phyloP scores from a whole-genome alignment of 2,329 filamentous ascomycete genomes.

The Esteya vermicola region DNA sequence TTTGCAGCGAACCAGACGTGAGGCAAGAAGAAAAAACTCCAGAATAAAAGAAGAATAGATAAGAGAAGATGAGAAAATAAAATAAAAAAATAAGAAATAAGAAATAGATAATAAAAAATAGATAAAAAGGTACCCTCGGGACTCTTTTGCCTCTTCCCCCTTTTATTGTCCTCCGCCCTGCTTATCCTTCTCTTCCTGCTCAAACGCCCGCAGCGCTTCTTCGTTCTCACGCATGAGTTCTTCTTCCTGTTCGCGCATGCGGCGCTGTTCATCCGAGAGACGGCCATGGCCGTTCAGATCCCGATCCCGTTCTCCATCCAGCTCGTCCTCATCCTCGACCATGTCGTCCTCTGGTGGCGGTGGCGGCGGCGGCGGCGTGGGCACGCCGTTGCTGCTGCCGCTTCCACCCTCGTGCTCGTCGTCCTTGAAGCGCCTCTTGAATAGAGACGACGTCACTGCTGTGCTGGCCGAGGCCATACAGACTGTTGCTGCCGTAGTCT shows the following conservation, averaged over 20 bases:
- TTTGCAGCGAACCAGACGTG: too few relatives aligned
- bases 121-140: too few relatives aligned
- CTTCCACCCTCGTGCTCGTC: slow-evolving; percentile 23
- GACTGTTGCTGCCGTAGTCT: too few relatives aligned
- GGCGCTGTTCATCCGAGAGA: slow-evolving; percentile 27
- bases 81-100: not conserved
- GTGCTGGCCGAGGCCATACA: too few relatives aligned
- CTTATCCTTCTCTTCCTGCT: slow-evolving; percentile 18
- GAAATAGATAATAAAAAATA: too few relatives aligned
- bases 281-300: slow-evolving; percentile 1
- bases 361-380: slow-evolving; percentile 20
- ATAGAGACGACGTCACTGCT: slow-evolving; percentile 2
- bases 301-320: not conserved
- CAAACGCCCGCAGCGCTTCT: slow-evolving; percentile 28
- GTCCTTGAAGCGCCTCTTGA: slow-evolving; percentile 41
- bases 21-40: not conserved
- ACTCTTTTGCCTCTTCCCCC: too few relatives aligned
- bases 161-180: not conserved
- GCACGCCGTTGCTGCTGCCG: slow-evolving; percentile 25
- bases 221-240: slow-evolving; percentile 38
- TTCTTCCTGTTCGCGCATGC: slow-evolving; percentile 34
- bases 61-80: not conserved
- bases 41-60: not conserved
- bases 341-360: slow-evolving; percentile 8
- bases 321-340: not conserved